Evolutionary conservation across 306 rosid genomes (phyloP), one percentile per base, ranked within the genome.

Genomic region (Casuarina equisetifolia): DNA sequence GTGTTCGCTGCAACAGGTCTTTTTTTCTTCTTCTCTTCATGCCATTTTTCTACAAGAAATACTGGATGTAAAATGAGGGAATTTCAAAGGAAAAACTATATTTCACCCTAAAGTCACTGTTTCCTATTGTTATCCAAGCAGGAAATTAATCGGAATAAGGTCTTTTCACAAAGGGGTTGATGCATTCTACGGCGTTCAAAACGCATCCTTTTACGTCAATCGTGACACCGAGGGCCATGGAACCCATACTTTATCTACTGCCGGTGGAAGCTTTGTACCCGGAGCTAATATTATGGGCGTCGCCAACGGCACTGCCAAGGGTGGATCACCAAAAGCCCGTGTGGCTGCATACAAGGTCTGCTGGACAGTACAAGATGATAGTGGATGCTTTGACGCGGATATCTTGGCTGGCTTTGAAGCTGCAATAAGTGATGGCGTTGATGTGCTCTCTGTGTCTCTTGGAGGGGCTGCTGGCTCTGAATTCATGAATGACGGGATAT

Each of bases 71-170:
- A 44, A 44, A 25, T 25, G 32, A 25, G 32, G 1, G 0, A 1
- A 25, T 25, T 25, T 25, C 32, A 25, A 25, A 25, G 32, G 32
- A 25, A 25, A 25, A 25, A 25, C 32, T 25, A 25, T 25, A 25
- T 25, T 25, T 25, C 32, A 25, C 48, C 48, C 7, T 9, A 9
- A 44, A 44, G 8, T 6, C 19, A 16, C 20, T 20, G 59, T 19
- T 69, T 44, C 48, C 48, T 0, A 44, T 44, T 44, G 48, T 5
- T 58, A 9, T 58, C 69, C 25, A 64, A 52, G 57, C 55, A 91
- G 97, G 88, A 92, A 95, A 82, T 86, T 95, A 19, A 88, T 95
- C 19, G 97, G 99, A 78, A 93, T 92, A 75, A 87, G 91, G 80
- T 92, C 82, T 76, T 95, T 88, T 57, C 71, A 81, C 83, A 85